Percentiles rank a stretch among this genome's conserved stretches.
Conservation (phyloP, 2,329 filamentous ascomycete genomes). For the Aspergillus candidus region DNA sequence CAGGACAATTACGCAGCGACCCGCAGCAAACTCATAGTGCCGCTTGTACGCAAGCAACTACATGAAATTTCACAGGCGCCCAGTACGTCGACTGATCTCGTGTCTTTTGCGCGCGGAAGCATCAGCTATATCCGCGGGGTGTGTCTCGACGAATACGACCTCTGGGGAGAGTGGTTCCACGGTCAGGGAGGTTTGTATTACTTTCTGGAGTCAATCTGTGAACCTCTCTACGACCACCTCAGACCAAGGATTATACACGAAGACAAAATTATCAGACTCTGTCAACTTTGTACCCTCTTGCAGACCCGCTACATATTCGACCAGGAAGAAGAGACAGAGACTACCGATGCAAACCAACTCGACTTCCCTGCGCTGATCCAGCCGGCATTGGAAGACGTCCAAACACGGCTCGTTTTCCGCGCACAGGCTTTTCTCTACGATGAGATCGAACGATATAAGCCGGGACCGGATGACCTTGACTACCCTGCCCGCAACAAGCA, state of each 20-base stretch:
- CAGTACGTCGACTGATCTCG: slow-evolving; percentile 57
- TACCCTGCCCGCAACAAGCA: slow-evolving; percentile 52
- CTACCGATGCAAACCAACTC: slow-evolving; percentile 47
- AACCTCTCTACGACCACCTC: slow-evolving; percentile 61
- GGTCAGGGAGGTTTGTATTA: slow-evolving; percentile 58
- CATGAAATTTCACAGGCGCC: slow-evolving; percentile 51
- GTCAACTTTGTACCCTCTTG: slow-evolving; percentile 60
- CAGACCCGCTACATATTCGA: slow-evolving; percentile 61
- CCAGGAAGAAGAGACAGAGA: slow-evolving; percentile 49
- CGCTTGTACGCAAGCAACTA: slow-evolving; percentile 57
- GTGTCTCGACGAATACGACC: slow-evolving; percentile 61
- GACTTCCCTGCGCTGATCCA: slow-evolving; percentile 59
- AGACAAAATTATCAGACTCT: slow-evolving; percentile 59
- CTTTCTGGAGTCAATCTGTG: slow-evolving; percentile 61
- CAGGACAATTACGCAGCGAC: slow-evolving; percentile 59
- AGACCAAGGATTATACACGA: slow-evolving; percentile 61
- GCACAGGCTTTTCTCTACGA: slow-evolving; percentile 58
- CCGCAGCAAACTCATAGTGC: slow-evolving; percentile 53
- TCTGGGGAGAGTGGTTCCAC: slow-evolving; percentile 63
- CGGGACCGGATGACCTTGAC: slow-evolving; percentile 59
- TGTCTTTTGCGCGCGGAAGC: slow-evolving; percentile 57
- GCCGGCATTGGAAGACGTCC: slow-evolving; percentile 61
- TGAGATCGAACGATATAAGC: slow-evolving; percentile 61
- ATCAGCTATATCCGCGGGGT: slow-evolving; percentile 61
- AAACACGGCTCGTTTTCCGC: slow-evolving; percentile 61